Evolutionary conservation across 192 early-diverging fungal genomes (phyloP).

Genomic region (Umbelopsis sp.): DNA sequence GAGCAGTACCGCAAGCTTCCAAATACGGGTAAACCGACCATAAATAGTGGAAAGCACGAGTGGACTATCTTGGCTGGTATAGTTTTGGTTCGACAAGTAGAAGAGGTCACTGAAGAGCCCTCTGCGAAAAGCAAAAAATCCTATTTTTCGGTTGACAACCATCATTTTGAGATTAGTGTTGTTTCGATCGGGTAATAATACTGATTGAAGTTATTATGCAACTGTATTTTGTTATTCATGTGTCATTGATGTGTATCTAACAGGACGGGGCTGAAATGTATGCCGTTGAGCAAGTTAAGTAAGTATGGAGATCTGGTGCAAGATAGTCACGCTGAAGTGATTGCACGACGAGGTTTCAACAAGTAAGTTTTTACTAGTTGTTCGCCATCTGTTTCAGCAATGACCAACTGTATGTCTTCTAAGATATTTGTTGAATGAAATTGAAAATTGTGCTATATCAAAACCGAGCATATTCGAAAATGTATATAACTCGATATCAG

Average conservation of each 20-base stretch:
- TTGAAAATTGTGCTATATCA: neutral
- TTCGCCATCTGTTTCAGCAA: neutral
- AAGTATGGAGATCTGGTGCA: slow-evolving; percentile 67
- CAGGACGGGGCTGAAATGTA: slow-evolving; percentile 89
- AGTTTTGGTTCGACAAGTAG: slow-evolving; percentile 42
- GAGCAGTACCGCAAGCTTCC: slow-evolving; percentile 59
- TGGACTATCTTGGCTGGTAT: slow-evolving; percentile 91
- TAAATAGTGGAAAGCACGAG: slow-evolving; percentile 56
- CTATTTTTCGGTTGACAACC: slow-evolving; percentile 19
- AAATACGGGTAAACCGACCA: slow-evolving; percentile 76
- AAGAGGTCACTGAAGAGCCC: neutral
- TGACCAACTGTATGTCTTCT: slow-evolving; percentile 1
- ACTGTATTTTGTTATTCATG: neutral
- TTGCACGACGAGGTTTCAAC: slow-evolving; percentile 79
- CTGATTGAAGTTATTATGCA: neutral
- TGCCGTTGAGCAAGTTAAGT: slow-evolving; percentile 60
- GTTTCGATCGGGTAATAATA: slow-evolving; percentile 52
- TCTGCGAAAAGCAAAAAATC: neutral
- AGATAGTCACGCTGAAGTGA: slow-evolving; percentile 89
- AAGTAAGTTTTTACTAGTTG: slow-evolving; percentile 46
- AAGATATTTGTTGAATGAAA: neutral
- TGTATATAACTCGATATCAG: neutral
- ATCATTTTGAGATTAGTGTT: slow-evolving; percentile 35
- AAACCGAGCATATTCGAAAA: slow-evolving; percentile 1
- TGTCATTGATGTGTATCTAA: neutral